Evolutionary conservation across 345 rosid genomes (phyloP).

Genomic region (Combretum micranthum): DNA sequence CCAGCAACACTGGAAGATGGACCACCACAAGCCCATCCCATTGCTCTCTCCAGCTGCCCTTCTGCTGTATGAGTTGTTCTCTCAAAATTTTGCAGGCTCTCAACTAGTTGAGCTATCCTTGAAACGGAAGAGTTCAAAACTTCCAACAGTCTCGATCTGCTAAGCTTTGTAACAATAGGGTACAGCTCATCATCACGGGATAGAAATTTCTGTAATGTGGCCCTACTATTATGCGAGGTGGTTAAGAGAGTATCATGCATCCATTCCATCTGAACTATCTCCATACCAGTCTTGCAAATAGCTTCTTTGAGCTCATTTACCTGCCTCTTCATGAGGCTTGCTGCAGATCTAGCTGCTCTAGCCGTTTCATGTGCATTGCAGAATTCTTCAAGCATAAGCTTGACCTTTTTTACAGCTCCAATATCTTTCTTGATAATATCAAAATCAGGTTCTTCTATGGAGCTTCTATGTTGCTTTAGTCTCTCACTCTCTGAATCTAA

Average conservation of each 20-base stretch:
- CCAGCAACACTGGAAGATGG: constrained; percentile 47
- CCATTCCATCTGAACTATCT: constrained; percentile 91
- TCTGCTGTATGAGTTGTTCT: constrained; percentile 61
- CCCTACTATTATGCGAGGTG: constrained; percentile 53
- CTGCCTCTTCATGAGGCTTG: constrained; percentile 62
- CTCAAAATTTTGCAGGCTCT: constrained; percentile 68
- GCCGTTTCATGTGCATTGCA: constrained; percentile 81
- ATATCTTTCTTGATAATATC: constrained; percentile 38
- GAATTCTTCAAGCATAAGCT: constrained; percentile 76
- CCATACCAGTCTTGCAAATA: constrained; percentile 57
- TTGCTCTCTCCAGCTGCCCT: constrained; percentile 92
- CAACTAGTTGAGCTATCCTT: constrained; percentile 56
- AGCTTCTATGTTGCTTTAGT: constrained; percentile 40
- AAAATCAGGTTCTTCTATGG: constrained; percentile 24
- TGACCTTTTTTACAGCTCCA: constrained; percentile 48
- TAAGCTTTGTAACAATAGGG: constrained; percentile 55
- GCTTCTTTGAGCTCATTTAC: constrained; percentile 63
- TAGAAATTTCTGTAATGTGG: constrained; percentile 49
- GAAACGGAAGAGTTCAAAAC: constrained; percentile 49
- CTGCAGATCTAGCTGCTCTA: constrained; percentile 73
- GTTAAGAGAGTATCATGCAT: constrained; percentile 54
- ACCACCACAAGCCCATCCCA: constrained; percentile 97
- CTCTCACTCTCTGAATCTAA: constrained; percentile 57
- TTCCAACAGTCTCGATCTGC: constrained; percentile 65
- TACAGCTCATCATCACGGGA: constrained; percentile 39